Conservation (phyloP, 164 flowering plant species). For the Aristolochia contorta region DNA sequence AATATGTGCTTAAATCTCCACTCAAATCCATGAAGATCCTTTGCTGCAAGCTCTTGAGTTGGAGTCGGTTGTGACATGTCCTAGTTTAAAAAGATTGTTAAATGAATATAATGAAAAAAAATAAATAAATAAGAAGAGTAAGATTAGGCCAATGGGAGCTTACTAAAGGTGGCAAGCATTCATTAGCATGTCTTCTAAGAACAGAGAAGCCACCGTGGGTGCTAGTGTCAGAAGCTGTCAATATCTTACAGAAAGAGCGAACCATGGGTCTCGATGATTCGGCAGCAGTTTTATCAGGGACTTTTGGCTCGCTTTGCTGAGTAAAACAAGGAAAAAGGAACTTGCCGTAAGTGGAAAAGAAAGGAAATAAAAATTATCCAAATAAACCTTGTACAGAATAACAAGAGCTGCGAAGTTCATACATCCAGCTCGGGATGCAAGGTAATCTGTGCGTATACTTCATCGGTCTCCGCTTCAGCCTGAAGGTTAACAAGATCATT, state of each 20-base stretch:
- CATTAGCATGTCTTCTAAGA: conserved; percentile 83
- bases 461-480: conserved; percentile 87
- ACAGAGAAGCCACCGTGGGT: conserved; percentile 98
- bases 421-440: conserved; percentile 61
- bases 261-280: conserved; percentile 40
- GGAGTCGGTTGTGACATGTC: conserved; percentile 67
- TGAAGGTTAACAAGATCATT: conserved; percentile 10
- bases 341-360: neutral
- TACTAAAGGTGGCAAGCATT: conserved; percentile 83
- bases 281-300: conserved; percentile 40
- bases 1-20: conserved; percentile 88
- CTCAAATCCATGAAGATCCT: conserved; percentile 76
- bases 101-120: conserved; percentile 1
- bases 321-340: neutral
- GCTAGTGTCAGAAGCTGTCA: conserved; percentile 94
- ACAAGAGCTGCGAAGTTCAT: conserved; percentile 12
- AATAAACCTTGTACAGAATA: neutral
- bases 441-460: conserved; percentile 78
- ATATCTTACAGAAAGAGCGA: conserved; percentile 75
- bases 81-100: conserved; percentile 17
- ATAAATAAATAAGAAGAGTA: neutral
- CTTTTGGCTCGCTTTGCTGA: conserved; percentile 56
- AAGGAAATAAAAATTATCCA: neutral
- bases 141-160: neutral
- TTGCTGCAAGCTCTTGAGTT: conserved; percentile 70